Evolutionary conservation across 192 early-diverging fungal genomes (phyloP), one percentile per base, ranked within the genome.

Genomic region (Haplosporangium gracile): DNA sequence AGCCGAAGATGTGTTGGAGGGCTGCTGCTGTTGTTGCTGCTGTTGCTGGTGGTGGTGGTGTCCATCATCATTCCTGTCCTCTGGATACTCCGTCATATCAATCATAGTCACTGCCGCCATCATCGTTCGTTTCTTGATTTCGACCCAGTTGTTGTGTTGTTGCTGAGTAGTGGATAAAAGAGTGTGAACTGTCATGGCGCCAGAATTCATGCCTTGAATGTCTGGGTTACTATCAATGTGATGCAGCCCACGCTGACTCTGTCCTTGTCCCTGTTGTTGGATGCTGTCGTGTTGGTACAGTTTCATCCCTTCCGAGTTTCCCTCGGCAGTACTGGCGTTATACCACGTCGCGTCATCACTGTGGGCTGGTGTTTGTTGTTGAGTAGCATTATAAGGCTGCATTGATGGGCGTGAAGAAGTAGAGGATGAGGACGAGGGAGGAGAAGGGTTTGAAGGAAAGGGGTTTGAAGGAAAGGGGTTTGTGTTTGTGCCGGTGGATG

Each of bases 1-100:
- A 32, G 60, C 2, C 0, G 26, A 32, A 9, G 26, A 15, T 13
- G 2, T 65, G 60, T 24, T 65, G 10, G 51, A 20, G 16, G 20
- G 24, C 29, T 65, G 60, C 32, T 65, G 39, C 6, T 40, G 22
- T 26, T 39, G 36, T 22, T 71, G 70, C 5, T 71, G 40, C 10
- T 38, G 57, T 7, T 63, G 57, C 26, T 55, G 53, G 24, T 55
- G 24, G 22, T 63, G 57, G 20, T 63, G 60, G 11, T 65, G 51
- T 22, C 60, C 72, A 69, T 74, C 79, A 45, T 80, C 79, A 60
- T 80, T 80, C 45, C 4, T 68, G 40, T 74, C 79, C 60, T 69
- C 57, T 45, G 57, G 72, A 36, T 72, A 79, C 0, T 47, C 40
- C 10, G 57, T 32, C 71, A 79, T 79, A 36, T 73, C 78, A 45